A percentile compares a stretch with the other conserved stretches of the same genome.
These are phyloP conservation scores for Orbilia ellipsospora DNA, from an alignment of 2,329 filamentous ascomycete genomes.

Conservation along the genomic window DNA sequence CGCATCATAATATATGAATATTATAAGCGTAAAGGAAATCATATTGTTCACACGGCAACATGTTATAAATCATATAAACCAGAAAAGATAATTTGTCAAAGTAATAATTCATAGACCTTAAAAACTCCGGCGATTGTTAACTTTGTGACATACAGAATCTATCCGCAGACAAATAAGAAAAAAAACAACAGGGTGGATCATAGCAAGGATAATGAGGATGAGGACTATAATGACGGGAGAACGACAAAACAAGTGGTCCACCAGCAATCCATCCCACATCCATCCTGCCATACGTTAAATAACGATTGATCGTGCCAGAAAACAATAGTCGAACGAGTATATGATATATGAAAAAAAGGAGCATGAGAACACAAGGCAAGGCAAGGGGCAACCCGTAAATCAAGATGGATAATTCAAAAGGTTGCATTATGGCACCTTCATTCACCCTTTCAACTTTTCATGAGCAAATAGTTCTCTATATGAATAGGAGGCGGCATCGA, in stretches of 20 bases:
- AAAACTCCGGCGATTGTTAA: slow-evolving; percentile 53
- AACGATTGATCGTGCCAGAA: not conserved
- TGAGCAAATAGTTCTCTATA: too few relatives aligned
- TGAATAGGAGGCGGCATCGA: too few relatives aligned
- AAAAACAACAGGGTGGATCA: not conserved
- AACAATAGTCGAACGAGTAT: not conserved
- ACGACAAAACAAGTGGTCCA: slow-evolving; percentile 6
- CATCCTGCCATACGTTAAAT: not conserved
- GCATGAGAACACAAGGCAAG: too few relatives aligned
- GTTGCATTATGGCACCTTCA: too few relatives aligned
- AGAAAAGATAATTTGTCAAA: slow-evolving; percentile 18
- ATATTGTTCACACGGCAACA: slow-evolving; percentile 3
- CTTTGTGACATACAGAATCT: slow-evolving; percentile 52
- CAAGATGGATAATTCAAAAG: too few relatives aligned
- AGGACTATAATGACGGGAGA: not conserved
- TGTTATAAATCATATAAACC: not conserved
- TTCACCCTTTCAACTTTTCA: too few relatives aligned
- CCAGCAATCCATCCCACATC: not conserved
- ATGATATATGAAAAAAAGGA: too few relatives aligned
- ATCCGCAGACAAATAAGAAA: slow-evolving; percentile 16
- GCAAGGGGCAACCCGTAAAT: too few relatives aligned
- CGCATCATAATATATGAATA: too few relatives aligned
- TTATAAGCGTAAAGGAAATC: not conserved
- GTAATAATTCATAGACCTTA: slow-evolving; percentile 51
- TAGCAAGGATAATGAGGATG: not conserved